Evolutionary conservation across 2,329 filamentous ascomycete species (phyloP).

Genomic region (Ophiostoma sp.): DNA sequence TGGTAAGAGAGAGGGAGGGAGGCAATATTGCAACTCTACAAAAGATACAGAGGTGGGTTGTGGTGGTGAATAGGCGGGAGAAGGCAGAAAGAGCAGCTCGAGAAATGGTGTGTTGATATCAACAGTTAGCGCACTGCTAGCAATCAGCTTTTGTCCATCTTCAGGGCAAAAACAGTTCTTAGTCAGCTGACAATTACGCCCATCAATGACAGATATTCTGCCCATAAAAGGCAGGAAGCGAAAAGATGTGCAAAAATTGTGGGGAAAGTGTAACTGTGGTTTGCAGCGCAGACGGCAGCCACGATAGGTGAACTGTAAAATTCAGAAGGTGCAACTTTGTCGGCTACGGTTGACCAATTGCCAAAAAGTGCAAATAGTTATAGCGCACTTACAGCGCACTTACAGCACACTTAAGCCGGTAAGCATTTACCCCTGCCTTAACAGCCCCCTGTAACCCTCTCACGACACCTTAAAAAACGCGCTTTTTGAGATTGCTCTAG

Average conservation of each 20-base stretch:
- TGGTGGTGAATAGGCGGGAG: not conserved
- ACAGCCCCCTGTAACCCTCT: too few species aligned
- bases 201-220: not conserved
- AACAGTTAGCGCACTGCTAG: not conserved
- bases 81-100: not conserved
- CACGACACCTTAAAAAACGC: too few species aligned
- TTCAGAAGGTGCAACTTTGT: not conserved
- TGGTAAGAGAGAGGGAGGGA: not conserved
- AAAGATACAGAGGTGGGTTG: not conserved
- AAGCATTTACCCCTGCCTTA: too few species aligned
- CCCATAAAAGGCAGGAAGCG: not conserved
- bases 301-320: not conserved
- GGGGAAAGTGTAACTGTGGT: not conserved
- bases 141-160: not conserved
- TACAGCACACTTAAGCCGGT: too few species aligned
- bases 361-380: too few species aligned
- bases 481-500: too few species aligned
- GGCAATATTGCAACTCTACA: constrained; percentile 8
- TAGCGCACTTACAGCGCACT: too few species aligned
- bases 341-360: too few species aligned
- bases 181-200: not conserved
- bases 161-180: not conserved
- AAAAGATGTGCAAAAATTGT: not conserved
- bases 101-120: not conserved
- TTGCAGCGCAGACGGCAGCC: not conserved